Conservation (phyloP, 768 basidiomycete species). For the Tylopilus subfusipes region DNA sequence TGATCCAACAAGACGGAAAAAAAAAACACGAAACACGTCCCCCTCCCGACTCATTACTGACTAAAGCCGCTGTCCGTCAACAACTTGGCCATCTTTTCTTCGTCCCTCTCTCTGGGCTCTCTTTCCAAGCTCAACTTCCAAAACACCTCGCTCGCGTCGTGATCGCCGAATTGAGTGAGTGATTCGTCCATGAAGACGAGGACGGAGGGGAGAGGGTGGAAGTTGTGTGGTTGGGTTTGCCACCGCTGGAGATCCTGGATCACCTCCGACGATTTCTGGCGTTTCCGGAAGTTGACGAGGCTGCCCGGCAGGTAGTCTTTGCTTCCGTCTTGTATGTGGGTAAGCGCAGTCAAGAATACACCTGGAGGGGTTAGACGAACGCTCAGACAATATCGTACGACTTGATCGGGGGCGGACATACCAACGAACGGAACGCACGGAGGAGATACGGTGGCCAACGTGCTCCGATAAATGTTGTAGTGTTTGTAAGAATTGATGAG, state of each 20-base stretch:
- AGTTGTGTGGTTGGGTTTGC: slow-evolving; percentile 53
- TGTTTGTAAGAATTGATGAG: slow-evolving; percentile 66
- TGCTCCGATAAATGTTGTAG: slow-evolving; percentile 58
- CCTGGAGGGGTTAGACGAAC: slow-evolving; percentile 31
- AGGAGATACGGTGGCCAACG: slow-evolving; percentile 51
- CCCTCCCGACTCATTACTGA: slow-evolving; percentile 23
- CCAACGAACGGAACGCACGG: slow-evolving; percentile 74
- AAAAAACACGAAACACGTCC: neutral
- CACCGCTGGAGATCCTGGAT: slow-evolving; percentile 56
- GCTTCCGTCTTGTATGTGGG: slow-evolving; percentile 62
- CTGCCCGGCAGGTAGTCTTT: slow-evolving; percentile 43
- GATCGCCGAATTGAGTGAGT: slow-evolving; percentile 35
- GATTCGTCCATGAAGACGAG: slow-evolving; percentile 42
- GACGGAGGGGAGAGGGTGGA: slow-evolving; percentile 42
- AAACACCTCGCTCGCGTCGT: slow-evolving; percentile 32
- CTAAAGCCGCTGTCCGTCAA: slow-evolving; percentile 40
- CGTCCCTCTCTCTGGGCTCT: slow-evolving; percentile 56
- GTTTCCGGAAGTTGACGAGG: slow-evolving; percentile 58
- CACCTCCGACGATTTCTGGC: slow-evolving; percentile 51
- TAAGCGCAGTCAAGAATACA: slow-evolving; percentile 56
- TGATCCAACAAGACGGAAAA: slow-evolving; percentile 2
- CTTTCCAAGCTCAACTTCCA: slow-evolving; percentile 48
- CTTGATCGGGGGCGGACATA: slow-evolving; percentile 25
- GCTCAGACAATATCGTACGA: slow-evolving; percentile 4
- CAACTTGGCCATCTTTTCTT: slow-evolving; percentile 44